Evolutionary conservation across 1,139 yeast species (phyloP).

Genomic region (Diutina rugosa): DNA sequence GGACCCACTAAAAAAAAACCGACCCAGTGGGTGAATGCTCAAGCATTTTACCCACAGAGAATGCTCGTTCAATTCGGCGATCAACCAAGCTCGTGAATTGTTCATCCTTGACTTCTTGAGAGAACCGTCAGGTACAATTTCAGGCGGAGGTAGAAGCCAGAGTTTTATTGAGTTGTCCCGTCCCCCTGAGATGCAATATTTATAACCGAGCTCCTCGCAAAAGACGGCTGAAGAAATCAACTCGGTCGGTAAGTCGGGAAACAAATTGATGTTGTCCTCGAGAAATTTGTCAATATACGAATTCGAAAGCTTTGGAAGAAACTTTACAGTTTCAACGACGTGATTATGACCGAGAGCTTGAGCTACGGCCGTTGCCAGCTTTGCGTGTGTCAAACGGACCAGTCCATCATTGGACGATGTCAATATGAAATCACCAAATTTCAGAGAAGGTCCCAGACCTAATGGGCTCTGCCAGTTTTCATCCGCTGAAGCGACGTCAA

Average conservation of each 20-base stretch:
- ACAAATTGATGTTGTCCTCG: constrained; percentile 17
- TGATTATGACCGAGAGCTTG: constrained; percentile 69
- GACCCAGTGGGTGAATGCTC: constrained; percentile 64
- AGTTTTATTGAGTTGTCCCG: constrained; percentile 66
- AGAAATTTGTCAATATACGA: constrained; percentile 36
- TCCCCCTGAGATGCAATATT: constrained; percentile 67
- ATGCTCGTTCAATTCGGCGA: constrained; percentile 55
- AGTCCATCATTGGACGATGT: constrained; percentile 81
- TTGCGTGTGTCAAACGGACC: constrained; percentile 48
- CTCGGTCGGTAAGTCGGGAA: constrained; percentile 22
- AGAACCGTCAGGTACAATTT: constrained; percentile 35
- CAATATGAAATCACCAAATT: constrained; percentile 42
- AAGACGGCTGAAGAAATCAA: constrained; percentile 15
- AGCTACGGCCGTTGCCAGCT: constrained; percentile 57
- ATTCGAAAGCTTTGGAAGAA: constrained; percentile 47
- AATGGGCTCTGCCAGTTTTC: not conserved
- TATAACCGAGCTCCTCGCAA: constrained; percentile 35
- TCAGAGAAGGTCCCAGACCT: not conserved
- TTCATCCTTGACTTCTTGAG: constrained; percentile 41
- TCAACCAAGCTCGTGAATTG: constrained; percentile 47
- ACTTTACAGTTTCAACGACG: constrained; percentile 64
- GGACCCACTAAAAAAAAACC: constrained; percentile 55
- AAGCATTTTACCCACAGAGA: constrained; percentile 77
- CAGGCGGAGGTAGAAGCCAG: constrained; percentile 66
- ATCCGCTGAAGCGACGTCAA: constrained; percentile 26